A percentile compares a stretch with the other conserved stretches of the same genome.
phyloP scores from a whole-genome alignment of 331 rosid genomes.

The Telfairia occidentalis region DNA sequence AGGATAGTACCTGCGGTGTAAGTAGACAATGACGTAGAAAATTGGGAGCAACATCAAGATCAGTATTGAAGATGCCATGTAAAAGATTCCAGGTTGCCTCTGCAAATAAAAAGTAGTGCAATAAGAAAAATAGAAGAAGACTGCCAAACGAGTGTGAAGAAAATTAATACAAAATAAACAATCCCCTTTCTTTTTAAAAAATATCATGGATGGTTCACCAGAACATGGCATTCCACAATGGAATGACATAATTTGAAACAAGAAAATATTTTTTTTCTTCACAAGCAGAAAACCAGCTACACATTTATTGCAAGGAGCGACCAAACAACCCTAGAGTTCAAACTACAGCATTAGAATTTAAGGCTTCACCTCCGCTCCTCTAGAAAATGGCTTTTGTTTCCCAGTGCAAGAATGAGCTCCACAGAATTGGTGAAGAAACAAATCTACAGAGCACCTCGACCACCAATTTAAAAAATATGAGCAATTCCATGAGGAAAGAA shows the following conservation, averaged over 20 bases:
- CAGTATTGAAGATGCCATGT: slow-evolving; percentile 56
- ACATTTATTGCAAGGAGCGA: background rate
- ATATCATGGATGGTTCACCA: background rate
- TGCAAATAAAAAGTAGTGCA: slow-evolving; percentile 22
- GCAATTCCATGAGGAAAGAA: slow-evolving; percentile 1
- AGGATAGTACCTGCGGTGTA: slow-evolving; percentile 58
- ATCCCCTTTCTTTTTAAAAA: too few relatives aligned
- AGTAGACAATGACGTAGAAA: slow-evolving; percentile 62
- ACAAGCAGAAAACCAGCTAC: background rate
- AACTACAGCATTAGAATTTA: slow-evolving; percentile 9
- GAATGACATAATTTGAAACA: background rate
- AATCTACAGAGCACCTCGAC: slow-evolving; percentile 31
- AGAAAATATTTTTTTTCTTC: background rate
- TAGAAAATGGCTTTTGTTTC: slow-evolving; percentile 58
- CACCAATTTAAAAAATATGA: background rate
- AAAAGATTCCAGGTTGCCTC: slow-evolving; percentile 52
- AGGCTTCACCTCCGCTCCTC: slow-evolving; percentile 65
- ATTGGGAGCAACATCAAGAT: slow-evolving; percentile 76
- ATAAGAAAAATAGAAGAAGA: background rate
- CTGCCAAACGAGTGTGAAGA: background rate
- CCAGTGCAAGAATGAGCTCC: slow-evolving; percentile 72
- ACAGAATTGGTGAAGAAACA: slow-evolving; percentile 82
- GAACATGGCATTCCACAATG: background rate
- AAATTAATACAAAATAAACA: background rate
- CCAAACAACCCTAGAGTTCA: background rate